phyloP scores from a whole-genome alignment of 2,329 filamentous ascomycete species.

The Aspergillus felis region DNA sequence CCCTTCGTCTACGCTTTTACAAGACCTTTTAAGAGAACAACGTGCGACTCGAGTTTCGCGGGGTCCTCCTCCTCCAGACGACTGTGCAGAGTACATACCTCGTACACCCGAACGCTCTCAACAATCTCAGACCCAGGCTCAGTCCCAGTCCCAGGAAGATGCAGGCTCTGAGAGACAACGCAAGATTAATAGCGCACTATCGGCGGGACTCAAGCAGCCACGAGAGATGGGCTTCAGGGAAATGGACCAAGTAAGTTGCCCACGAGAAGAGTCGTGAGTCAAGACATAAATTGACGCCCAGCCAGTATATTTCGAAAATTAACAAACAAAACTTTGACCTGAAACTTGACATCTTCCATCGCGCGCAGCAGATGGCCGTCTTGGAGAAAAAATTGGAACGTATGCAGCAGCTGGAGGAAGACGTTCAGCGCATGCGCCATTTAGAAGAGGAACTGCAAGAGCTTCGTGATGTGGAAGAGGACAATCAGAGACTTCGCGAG shows the following conservation, averaged over 20 bases:
- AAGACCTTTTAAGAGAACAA: slow-evolving; percentile 40
- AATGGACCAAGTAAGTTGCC: slow-evolving; percentile 37
- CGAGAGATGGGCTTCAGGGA: slow-evolving; percentile 41
- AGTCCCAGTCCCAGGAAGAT: slow-evolving; percentile 28
- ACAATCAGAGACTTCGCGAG: slow-evolving; percentile 34
- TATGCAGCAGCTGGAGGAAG: slow-evolving; percentile 36
- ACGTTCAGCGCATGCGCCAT: slow-evolving; percentile 25
- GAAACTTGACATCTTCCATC: slow-evolving; percentile 41
- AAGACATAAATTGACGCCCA: slow-evolving; percentile 11
- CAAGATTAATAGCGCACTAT: slow-evolving; percentile 26
- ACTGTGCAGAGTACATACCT: slow-evolving; percentile 19
- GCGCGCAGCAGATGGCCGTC: slow-evolving; percentile 32
- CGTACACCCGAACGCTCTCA: slow-evolving; percentile 23
- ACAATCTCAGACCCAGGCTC: slow-evolving; percentile 13
- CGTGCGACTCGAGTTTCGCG: slow-evolving; percentile 35
- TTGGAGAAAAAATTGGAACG: slow-evolving; percentile 37
- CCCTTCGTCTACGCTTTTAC: slow-evolving; percentile 37
- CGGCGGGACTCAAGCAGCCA: slow-evolving; percentile 30
- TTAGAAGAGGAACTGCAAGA: slow-evolving; percentile 36
- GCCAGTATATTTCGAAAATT: slow-evolving; percentile 41
- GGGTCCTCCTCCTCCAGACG: slow-evolving; percentile 18
- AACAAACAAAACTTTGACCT: slow-evolving; percentile 43
- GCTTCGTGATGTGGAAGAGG: slow-evolving; percentile 32
- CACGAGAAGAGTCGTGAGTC: not conserved
- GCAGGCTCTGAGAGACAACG: slow-evolving; percentile 33